Evolutionary conservation across 2,329 filamentous ascomycete species (phyloP).

Genomic region (Karstenula rhodostoma): DNA sequence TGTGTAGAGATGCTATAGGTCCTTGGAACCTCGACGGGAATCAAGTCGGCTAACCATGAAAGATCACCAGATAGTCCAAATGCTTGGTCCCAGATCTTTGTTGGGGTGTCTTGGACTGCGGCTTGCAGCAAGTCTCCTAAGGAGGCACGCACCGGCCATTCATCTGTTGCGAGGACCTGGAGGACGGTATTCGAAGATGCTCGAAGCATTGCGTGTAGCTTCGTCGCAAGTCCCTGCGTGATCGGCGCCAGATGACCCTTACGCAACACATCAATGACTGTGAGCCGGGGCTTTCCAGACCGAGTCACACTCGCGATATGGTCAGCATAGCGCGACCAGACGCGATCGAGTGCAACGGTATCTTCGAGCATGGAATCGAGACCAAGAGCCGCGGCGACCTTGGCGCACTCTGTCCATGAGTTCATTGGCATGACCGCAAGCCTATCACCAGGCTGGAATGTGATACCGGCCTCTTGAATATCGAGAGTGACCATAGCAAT

Average conservation of each 20-base stretch:
- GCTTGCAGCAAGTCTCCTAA: constrained; percentile 34
- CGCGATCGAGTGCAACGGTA: constrained; percentile 48
- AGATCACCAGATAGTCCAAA: constrained; percentile 31
- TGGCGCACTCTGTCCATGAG: constrained; percentile 63
- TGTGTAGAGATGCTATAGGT: constrained; percentile 54
- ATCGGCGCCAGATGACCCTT: constrained; percentile 36
- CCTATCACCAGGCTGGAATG: constrained; percentile 62
- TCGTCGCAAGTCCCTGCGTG: constrained; percentile 34
- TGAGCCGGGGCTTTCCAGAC: constrained; percentile 23
- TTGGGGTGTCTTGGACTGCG: constrained; percentile 32
- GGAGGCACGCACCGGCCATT: constrained; percentile 35
- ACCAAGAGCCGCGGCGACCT: constrained; percentile 61
- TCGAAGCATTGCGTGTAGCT: constrained; percentile 32
- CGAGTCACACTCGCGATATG: constrained; percentile 27
- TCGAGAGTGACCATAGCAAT: constrained; percentile 62
- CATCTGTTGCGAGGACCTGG: constrained; percentile 33
- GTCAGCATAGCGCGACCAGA: constrained; percentile 55
- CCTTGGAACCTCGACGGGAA: constrained; percentile 33
- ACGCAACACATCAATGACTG: constrained; percentile 32
- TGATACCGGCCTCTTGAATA: constrained; percentile 62
- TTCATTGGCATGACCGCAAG: constrained; percentile 65
- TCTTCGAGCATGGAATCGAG: constrained; percentile 58
- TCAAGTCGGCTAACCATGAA: constrained; percentile 30
- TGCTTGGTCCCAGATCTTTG: constrained; percentile 36
- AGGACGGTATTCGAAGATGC: constrained; percentile 33